Evolutionary conservation across 1,284 basidiomycete species (phyloP).

Genomic region (Trametes polyzona): DNA sequence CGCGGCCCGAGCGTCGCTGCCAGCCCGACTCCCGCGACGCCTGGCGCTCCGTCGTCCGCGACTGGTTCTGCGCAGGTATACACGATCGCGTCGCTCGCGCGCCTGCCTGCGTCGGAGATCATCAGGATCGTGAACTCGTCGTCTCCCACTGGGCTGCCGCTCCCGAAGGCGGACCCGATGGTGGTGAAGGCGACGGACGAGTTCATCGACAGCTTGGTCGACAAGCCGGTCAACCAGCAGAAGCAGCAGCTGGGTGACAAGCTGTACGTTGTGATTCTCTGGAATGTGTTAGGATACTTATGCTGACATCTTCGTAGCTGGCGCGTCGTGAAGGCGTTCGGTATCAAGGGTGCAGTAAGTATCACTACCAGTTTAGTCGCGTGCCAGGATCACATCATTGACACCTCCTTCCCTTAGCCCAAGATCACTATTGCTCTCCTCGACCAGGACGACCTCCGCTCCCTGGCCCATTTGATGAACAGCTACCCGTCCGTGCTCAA

Average conservation of each 20-base stretch:
- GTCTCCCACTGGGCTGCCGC: slow-evolving; percentile 60
- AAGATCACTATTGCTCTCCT: slow-evolving; percentile 83
- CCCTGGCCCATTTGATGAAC: slow-evolving; percentile 86
- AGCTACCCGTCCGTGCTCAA: slow-evolving; percentile 82
- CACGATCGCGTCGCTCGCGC: slow-evolving; percentile 59
- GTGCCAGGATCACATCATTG: not conserved
- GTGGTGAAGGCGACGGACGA: slow-evolving; percentile 74
- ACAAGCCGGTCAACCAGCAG: slow-evolving; percentile 66
- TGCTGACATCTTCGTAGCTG: slow-evolving; percentile 47
- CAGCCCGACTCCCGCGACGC: slow-evolving; percentile 60
- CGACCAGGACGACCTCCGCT: slow-evolving; percentile 82
- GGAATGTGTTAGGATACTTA: not conserved
- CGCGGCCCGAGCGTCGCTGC: slow-evolving; percentile 71
- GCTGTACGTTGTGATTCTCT: slow-evolving; percentile 50
- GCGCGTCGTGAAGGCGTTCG: slow-evolving; percentile 79
- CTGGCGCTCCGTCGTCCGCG: slow-evolving; percentile 29
- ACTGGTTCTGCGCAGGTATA: slow-evolving; percentile 22
- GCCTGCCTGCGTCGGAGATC: slow-evolving; percentile 72
- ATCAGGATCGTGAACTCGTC: slow-evolving; percentile 61
- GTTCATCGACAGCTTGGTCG: slow-evolving; percentile 73
- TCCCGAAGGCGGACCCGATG: slow-evolving; percentile 72
- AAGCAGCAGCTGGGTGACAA: slow-evolving; percentile 86
- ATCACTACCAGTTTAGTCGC: not conserved
- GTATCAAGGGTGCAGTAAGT: slow-evolving; percentile 77
- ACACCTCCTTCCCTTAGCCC: slow-evolving; percentile 49